These are phyloP conservation scores for Lepiota venenata DNA, from an alignment of 768 basidiomycete species.

Conservation along the genomic window DNA sequence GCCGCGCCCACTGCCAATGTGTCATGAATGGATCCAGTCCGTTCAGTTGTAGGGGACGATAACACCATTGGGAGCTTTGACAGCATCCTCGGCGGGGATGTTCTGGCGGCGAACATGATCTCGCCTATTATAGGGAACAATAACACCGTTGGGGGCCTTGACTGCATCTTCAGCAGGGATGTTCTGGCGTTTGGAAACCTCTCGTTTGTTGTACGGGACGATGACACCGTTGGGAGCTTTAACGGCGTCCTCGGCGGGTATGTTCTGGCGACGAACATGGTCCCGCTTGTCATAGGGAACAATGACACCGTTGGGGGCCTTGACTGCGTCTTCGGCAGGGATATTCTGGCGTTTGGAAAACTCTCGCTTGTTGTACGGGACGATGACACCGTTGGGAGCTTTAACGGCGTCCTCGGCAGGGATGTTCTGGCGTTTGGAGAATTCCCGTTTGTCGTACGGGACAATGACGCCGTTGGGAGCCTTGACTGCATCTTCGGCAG, in stretches of 20 bases:
- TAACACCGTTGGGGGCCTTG: constrained; percentile 23
- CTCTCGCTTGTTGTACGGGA: constrained; percentile 9
- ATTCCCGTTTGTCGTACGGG: constrained; percentile 19
- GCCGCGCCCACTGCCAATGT: background rate
- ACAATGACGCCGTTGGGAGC: constrained; percentile 23
- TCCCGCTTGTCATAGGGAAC: constrained; percentile 13
- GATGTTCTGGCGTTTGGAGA: constrained; percentile 23
- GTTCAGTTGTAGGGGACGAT: constrained; percentile 21
- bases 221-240: constrained; percentile 30
- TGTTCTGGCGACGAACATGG: constrained; percentile 6
- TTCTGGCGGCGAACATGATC: constrained; percentile 17
- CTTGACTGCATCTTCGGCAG: constrained; percentile 25
- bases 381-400: constrained; percentile 17
- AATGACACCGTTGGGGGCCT: constrained; percentile 15
- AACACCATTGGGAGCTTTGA: constrained; percentile 24
- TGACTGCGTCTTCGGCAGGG: constrained; percentile 20
- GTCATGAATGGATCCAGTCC: background rate
- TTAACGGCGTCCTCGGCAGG: constrained; percentile 23
- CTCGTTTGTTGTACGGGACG: constrained; percentile 37
- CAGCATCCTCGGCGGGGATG: constrained; percentile 26
- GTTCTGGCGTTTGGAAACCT: constrained; percentile 21
- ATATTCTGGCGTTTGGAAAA: constrained; percentile 14
- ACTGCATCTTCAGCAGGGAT: constrained; percentile 26
- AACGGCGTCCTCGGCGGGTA: constrained; percentile 21
- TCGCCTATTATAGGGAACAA: constrained; percentile 21